Evolutionary conservation across 768 basidiomycete species (phyloP), one percentile per base, ranked within the genome.

Genomic region (Tricholoma furcatifolium): DNA sequence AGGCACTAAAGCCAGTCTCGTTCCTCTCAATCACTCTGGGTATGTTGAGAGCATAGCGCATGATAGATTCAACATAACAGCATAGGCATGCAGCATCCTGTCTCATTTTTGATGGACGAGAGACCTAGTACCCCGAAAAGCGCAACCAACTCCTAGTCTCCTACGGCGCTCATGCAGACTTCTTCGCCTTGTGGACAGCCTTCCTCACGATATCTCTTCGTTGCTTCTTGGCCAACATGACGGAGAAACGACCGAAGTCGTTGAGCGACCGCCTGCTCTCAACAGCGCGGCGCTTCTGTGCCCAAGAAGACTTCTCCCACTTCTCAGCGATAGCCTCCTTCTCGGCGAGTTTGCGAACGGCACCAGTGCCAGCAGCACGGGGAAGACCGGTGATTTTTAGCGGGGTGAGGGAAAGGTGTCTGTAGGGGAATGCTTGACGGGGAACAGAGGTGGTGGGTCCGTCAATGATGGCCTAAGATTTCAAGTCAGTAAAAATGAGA

Each of bases 211-310:
- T 68, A 65, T 95, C 93, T 60, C 91, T 75, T 68, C 93, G 78
- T 67, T 80, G 76, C 82, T 91, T 94, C 88, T 98, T 97, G 56
- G 82, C 82, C 62, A 97, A 65, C 84, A 91, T 84, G 55, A 95
- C 84, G 62, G 80, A 71, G 78, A 98, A 98, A 50, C 95, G 84
- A 55, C 85, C 91, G 70, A 98, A 98, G 76, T 99, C 96, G 72
- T 83, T 87, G 53, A 92, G 67, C 65, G 78, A 75, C 71, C 87
- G 80, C 66, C 94, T 81, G 70, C 81, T 82, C 73, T 87, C 78
- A 49, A 81, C 69, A 11, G 91, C 87, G 39, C 80, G 81, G 46
- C 91, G 84, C 77, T 85, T 93, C 77, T 91, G 84, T 53, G 93
- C 92, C 95, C 94, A 98, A 5, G 78, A 62, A 18, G 88, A 88